Conservation (phyloP, 352 stramenopile genomes). For the Pythium aquatile region DNA sequence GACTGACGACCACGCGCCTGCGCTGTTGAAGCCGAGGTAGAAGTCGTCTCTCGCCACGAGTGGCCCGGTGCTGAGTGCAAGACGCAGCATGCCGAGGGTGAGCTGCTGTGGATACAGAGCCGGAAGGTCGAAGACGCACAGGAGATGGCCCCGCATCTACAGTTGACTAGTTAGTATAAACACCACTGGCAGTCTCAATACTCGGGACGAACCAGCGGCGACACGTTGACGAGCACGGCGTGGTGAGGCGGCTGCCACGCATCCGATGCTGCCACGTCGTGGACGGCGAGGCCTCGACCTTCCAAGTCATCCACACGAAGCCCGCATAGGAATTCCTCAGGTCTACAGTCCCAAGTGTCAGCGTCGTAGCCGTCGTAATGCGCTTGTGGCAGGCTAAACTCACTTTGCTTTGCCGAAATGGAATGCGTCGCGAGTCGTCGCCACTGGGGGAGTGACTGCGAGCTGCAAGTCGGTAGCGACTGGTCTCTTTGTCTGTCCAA, state of each 20-base stretch:
- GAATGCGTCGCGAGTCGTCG: constrained; percentile 26
- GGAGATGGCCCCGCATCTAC: constrained; percentile 58
- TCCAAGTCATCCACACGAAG: constrained; percentile 24
- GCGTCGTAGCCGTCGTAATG: background rate
- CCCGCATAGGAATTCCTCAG: constrained; percentile 43
- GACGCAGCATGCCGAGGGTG: background rate
- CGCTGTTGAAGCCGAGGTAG: constrained; percentile 61
- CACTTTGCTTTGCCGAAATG: constrained; percentile 70
- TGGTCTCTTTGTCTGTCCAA: constrained; percentile 18
- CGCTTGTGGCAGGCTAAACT: background rate
- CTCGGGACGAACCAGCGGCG: constrained; percentile 47
- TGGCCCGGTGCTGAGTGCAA: constrained; percentile 23
- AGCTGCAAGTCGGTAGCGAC: constrained; percentile 4
- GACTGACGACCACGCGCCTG: constrained; percentile 73
- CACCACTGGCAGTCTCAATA: background rate
- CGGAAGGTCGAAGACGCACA: constrained; percentile 52
- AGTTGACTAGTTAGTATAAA: background rate
- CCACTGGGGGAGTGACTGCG: background rate
- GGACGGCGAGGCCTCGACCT: background rate
- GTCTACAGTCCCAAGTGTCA: constrained; percentile 24
- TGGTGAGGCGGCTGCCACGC: constrained; percentile 7
- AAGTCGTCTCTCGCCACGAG: constrained; percentile 44
- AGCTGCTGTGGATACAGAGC: constrained; percentile 15
- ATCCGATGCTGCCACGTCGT: background rate
- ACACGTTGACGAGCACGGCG: constrained; percentile 62